Base-by-base conservation (phyloP, 2,329 filamentous ascomycete genomes). In the Apiospora rasikravindrae region DNA sequence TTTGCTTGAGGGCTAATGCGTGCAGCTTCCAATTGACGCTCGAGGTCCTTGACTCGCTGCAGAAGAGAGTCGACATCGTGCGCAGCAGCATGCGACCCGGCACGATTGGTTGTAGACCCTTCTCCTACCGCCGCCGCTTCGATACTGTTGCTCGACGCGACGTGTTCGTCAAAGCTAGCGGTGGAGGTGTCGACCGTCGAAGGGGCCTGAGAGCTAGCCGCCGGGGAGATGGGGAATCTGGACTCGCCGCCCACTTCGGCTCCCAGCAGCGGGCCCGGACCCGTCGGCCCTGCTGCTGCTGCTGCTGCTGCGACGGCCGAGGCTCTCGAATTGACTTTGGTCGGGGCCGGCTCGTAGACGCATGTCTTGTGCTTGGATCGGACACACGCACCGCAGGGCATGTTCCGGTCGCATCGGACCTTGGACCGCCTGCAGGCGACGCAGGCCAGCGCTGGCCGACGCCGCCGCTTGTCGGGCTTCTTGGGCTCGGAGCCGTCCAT, bases 311-410 rank as follows among this genome's bases (percentile, higher is more conserved):
- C 24, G n/a, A 24, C 49, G 4, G 49, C 24, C 6, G 26, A 26
- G 33, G 22, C n/a, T 19, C 57, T 64, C 57, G 33, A 19, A 24
- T 24, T 64, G 57, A 13, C 19, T 13, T 64, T 40, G 57, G 44
- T 33, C 44, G 47, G 67, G 14, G 4, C 67, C 33, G 75, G 61
- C 69, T 80, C 77, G 72, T 77, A 92, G 1, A 87, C 83, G 76
- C 90, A 92, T 26, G 83, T 83, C 7, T 85, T 83, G 53, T 86
- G 87, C 74, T 86, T 86, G 29, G 88, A 88, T 74, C 87, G 86
- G n/a, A 87, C 73, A 76, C 90, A 92, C 72, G 90, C 89, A 73
- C 83, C 85, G 76, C 90, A 92, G 0, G 90, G 90, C 8, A 81
- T 79, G 72, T 86, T 86, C 68, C 88, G 87, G 76, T 92, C 87